Percentiles rank a stretch among this genome's conserved stretches.
Conservation (phyloP, 2,329 filamentous ascomycete species). For the Helotiales sp. region DNA sequence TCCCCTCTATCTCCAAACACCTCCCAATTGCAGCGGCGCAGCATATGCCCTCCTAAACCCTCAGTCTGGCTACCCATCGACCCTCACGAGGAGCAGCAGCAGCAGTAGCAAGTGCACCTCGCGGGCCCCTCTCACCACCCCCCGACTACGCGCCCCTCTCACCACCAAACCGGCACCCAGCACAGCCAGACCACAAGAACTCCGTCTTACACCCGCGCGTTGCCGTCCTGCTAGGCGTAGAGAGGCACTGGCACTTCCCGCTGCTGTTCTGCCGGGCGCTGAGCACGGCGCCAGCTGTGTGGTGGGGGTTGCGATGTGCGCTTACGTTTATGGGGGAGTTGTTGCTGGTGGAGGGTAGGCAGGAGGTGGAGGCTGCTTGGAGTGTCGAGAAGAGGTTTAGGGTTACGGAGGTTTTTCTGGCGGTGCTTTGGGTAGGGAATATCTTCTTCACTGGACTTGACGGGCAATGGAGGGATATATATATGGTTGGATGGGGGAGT, state of each 20-base stretch:
- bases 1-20: constrained; percentile 8
- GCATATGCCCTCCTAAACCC: constrained; percentile 43
- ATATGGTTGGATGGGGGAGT: background rate
- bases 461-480: background rate
- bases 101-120: constrained; percentile 17
- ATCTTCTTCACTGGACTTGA: constrained; percentile 6
- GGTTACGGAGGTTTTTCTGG: constrained; percentile 72
- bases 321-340: constrained; percentile 71
- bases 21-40: constrained; percentile 42
- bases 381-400: constrained; percentile 55
- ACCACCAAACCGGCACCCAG: constrained; percentile 36
- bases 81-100: constrained; percentile 16
- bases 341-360: constrained; percentile 52
- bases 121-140: constrained; percentile 11
- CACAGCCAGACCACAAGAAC: constrained; percentile 34
- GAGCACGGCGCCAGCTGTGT: constrained; percentile 71
- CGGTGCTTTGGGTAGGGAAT: constrained; percentile 71
- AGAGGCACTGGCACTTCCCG: constrained; percentile 73
- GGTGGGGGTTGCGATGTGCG: constrained; percentile 72
- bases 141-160: constrained; percentile 20
- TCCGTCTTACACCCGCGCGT: constrained; percentile 74
- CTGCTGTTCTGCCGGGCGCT: constrained; percentile 74
- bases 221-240: constrained; percentile 77
- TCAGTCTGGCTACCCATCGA: constrained; percentile 41
- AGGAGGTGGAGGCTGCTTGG: constrained; percentile 46